phyloP scores from a whole-genome alignment of 306 rosid genomes.

The Geum urbanum region DNA sequence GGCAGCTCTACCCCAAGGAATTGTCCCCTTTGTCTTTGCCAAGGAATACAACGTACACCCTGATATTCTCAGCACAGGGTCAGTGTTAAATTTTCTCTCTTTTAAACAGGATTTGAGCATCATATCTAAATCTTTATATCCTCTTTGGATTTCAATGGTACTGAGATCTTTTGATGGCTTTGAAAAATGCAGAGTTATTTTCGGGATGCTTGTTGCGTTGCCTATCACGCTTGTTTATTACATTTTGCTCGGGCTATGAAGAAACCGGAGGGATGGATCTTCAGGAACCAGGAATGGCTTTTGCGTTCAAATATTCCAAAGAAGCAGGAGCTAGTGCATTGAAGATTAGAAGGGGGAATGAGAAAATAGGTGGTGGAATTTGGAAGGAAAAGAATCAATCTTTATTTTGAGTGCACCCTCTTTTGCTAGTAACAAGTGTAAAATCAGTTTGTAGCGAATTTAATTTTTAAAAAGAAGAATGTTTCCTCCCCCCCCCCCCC shows the following conservation, averaged over 20 bases:
- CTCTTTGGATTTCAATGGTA: not conserved
- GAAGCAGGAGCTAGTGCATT: constrained; percentile 18
- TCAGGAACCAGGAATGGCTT: constrained; percentile 20
- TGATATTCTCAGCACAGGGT: constrained; percentile 95
- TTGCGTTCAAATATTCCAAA: constrained; percentile 6
- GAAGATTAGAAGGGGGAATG: constrained; percentile 17
- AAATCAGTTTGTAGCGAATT: constrained; percentile 61
- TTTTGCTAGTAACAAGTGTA: constrained; percentile 49
- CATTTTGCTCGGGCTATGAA: constrained; percentile 79
- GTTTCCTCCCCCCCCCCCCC: constrained; percentile 16
- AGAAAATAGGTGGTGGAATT: constrained; percentile 15
- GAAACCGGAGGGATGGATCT: constrained; percentile 17
- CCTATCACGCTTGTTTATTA: constrained; percentile 88
- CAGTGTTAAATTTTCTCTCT: constrained; percentile 8
- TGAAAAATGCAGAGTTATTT: constrained; percentile 68
- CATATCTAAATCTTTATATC: not conserved
- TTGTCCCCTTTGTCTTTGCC: constrained; percentile 96
- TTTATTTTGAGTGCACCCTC: constrained; percentile 26
- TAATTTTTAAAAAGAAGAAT: constrained; percentile 21
- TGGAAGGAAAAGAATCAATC: constrained; percentile 29
- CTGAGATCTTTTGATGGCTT: constrained; percentile 2
- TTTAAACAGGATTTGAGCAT: not conserved
- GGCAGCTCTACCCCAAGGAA: constrained; percentile 99
- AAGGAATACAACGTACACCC: constrained; percentile 92
- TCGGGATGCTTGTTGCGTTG: constrained; percentile 88